Conservation (phyloP, 495 filamentous ascomycete genomes). For the Astrocystis sublimbata region DNA sequence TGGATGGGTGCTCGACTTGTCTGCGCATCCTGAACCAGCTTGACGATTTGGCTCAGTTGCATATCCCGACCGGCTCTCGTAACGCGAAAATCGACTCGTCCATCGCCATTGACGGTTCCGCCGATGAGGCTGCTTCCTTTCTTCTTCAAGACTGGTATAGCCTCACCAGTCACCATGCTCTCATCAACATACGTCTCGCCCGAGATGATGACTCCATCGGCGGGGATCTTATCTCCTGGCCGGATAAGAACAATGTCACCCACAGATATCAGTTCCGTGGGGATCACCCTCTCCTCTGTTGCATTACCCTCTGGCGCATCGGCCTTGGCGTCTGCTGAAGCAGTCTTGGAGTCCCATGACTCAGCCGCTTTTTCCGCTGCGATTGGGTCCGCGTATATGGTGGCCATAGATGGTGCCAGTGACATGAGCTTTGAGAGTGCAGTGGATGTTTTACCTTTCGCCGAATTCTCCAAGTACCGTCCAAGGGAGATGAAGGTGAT, state of each 20-base stretch:
- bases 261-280: constrained; percentile 92
- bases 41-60: constrained; percentile 96
- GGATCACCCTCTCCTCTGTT: constrained; percentile 79
- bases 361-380: constrained; percentile 88
- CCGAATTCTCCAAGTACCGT: constrained; percentile 89
- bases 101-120: constrained; percentile 95
- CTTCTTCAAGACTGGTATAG: constrained; percentile 86
- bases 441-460: constrained; percentile 95
- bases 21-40: constrained; percentile 94
- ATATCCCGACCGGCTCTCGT: constrained; percentile 92
- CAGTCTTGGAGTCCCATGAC: constrained; percentile 58
- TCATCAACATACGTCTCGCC: constrained; percentile 96
- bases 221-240: constrained; percentile 95
- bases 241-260: constrained; percentile 91
- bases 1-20: constrained; percentile 95
- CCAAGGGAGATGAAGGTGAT: constrained; percentile 95
- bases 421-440: constrained; percentile 96
- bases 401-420: constrained; percentile 92
- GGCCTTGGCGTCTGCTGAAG: constrained; percentile 45
- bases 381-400: constrained; percentile 96
- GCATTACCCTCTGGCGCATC: constrained; percentile 52
- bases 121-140: constrained; percentile 80
- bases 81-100: constrained; percentile 88
- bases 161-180: constrained; percentile 98
- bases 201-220: constrained; percentile 81